Evolutionary conservation across 2,329 filamentous ascomycete genomes (phyloP).

Genomic region (Fusarium nygamai): DNA sequence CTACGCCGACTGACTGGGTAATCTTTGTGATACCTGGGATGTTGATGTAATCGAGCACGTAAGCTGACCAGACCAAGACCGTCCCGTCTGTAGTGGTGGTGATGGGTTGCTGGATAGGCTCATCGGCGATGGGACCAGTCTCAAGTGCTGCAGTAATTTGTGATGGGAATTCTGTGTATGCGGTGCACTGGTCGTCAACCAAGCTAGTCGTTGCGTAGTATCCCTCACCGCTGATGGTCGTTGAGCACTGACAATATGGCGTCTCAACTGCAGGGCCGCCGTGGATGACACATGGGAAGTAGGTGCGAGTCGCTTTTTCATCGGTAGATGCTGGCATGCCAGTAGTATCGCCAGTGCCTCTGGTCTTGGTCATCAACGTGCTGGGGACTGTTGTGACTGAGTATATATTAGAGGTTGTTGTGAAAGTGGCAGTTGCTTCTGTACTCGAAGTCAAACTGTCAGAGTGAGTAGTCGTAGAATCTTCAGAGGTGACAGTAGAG

Average conservation of each 20-base stretch:
- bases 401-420: neutral
- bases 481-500: neutral
- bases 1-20: neutral
- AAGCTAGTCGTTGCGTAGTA: neutral
- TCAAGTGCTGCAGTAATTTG: neutral
- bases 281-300: neutral
- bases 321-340: neutral
- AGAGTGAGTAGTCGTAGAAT: neutral
- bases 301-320: neutral
- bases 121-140: neutral
- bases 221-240: neutral
- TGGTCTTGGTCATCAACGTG: neutral
- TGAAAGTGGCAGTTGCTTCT: neutral
- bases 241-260: neutral
- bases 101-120: neutral
- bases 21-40: neutral
- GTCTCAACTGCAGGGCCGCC: neutral
- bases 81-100: conserved; percentile 4
- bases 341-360: neutral
- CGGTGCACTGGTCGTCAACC: neutral
- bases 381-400: neutral
- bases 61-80: conserved; percentile 3
- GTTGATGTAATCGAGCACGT: neutral
- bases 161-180: neutral
- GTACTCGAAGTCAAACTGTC: neutral